Evolutionary conservation across 805 yeast genomes (phyloP).

Genomic region (Isabelozyma pseudorhagii): DNA sequence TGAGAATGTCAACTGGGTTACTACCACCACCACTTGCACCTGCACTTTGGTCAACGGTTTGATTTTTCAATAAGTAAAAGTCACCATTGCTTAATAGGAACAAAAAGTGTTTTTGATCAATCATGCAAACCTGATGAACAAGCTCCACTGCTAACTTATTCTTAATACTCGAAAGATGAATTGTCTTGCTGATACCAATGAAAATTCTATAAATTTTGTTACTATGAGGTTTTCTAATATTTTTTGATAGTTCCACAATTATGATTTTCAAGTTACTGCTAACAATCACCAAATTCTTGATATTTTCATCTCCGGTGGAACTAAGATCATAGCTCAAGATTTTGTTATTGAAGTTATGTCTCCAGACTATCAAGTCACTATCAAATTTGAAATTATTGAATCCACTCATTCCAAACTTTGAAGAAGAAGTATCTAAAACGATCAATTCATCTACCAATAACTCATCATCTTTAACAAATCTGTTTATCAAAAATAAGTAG

Average conservation of each 20-base stretch:
- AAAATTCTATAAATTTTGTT: conserved; percentile 20
- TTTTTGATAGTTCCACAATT: conserved; percentile 19
- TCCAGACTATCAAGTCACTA: conserved; percentile 38
- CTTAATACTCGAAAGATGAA: conserved; percentile 31
- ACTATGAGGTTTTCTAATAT: conserved; percentile 3
- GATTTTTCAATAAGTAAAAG: conserved; percentile 33
- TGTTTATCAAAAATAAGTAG: conserved; percentile 30
- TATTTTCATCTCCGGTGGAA: conserved; percentile 2
- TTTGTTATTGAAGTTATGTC: conserved; percentile 26
- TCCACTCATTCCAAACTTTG: conserved; percentile 33
- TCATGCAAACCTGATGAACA: conserved; percentile 20
- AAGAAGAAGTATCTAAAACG: conserved; percentile 25
- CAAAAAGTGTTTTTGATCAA: conserved; percentile 30
- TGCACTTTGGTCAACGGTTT: conserved; percentile 4
- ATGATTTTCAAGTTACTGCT: conserved; percentile 27
- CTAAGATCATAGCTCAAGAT: conserved; percentile 17
- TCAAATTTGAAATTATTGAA: conserved; percentile 29
- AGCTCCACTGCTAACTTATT: conserved; percentile 19
- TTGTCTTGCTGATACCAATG: conserved; percentile 27
- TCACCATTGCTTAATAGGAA: conserved; percentile 38
- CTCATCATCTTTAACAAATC: conserved; percentile 15
- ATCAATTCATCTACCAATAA: conserved; percentile 32
- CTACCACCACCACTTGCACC: background rate
- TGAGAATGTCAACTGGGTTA: background rate
- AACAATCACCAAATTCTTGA: conserved; percentile 18